Conservation (phyloP, 2,329 filamentous ascomycete genomes). For the Elsinoe fawcettii region DNA sequence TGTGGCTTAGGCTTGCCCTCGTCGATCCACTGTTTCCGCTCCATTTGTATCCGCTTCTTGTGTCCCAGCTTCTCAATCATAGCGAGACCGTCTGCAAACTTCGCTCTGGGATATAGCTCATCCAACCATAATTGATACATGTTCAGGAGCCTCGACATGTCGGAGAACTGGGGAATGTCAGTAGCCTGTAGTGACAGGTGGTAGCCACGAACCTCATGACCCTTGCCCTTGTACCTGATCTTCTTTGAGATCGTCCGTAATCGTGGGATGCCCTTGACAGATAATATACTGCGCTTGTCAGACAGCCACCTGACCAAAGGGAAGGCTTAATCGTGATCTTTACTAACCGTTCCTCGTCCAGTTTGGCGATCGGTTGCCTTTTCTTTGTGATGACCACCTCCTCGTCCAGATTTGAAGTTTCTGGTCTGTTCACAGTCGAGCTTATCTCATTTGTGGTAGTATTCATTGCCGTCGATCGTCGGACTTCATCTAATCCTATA, state of each 20-base stretch:
- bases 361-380: conserved; percentile 68
- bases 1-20: conserved; percentile 53
- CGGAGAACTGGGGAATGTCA: conserved; percentile 58
- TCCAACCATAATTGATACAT: conserved; percentile 97
- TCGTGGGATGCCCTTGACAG: conserved; percentile 73
- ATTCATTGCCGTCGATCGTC: conserved; percentile 30
- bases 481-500: conserved; percentile 47
- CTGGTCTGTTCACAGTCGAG: conserved; percentile 35
- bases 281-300: conserved; percentile 58
- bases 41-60: conserved; percentile 65
- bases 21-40: conserved; percentile 76
- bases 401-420: conserved; percentile 49
- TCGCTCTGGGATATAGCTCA: conserved; percentile 88
- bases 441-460: conserved; percentile 35
- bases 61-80: conserved; percentile 95
- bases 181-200: not conserved
- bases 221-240: conserved; percentile 82
- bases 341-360: conserved; percentile 67
- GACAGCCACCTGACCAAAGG: conserved; percentile 9
- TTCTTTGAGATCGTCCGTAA: conserved; percentile 63
- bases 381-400: conserved; percentile 77
- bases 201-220: conserved; percentile 61
- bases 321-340: not conserved
- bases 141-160: conserved; percentile 71
- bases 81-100: conserved; percentile 77